Evolutionary conservation across 306 rosid genomes (phyloP), one percentile per base, ranked within the genome.

Genomic region (Gastrolobium villosum): DNA sequence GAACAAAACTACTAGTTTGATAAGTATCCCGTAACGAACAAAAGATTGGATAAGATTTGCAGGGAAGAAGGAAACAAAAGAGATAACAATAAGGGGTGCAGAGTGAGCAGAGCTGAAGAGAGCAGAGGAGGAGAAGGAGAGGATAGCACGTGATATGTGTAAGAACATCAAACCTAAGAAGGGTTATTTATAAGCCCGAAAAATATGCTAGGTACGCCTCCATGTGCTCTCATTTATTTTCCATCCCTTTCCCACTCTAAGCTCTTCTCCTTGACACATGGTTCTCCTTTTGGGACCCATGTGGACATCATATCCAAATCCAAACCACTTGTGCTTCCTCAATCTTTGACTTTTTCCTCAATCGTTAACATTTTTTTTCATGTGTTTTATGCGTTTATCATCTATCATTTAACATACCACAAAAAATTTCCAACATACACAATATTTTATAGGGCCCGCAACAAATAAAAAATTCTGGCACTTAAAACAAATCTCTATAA

Each of bases 21-120:
- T 81, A 14, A 73, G 72, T 84, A 77, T 77, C 65, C 49, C 61
- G 40, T 74, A 87, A 86, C 73, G 86, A 85, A 79, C 86, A 73
- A 85, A 84, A 64, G 80, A 80, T 62, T 78, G 86, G 97, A 89
- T 86, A 88, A 88, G 86, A 61, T 87, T 83, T 76, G 83, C 75
- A 77, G 86, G 79, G 80, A 57, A 82, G 76, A 72, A 84, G 72
- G 50, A 43, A 64, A 74, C 15, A 57, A 72, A 65, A 78, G 48
- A 36, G 82, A 77, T 57, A 78, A 78, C 8, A 61, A 46, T 40
- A 4, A n/a, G 60, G 44, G 13, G 41, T 13, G 70, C 10, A 52
- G 44, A 41, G 44, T 66, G 59, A 9, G 34, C 11, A 6, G 41
- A 35, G 77, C 40, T 48, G 65, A 48, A 53, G 28, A 45, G 61